Base-by-base conservation (phyloP, 805 yeast species). In the Schizosaccharomyces japonicus region DNA sequence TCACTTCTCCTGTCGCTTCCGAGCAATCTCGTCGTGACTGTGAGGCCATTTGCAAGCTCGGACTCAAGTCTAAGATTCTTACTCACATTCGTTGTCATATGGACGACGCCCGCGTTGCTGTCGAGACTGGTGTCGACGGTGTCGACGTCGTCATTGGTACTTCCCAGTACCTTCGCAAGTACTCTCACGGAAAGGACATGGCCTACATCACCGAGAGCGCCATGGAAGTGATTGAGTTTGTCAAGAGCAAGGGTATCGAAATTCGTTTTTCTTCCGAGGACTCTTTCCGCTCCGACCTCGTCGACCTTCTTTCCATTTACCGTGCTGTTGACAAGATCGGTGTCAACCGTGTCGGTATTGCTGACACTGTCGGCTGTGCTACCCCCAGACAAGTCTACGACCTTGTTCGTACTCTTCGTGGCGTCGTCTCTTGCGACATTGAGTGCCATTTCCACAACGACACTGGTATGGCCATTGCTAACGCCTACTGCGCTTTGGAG, bases 371-470 rank as follows among this genome's bases (percentile, higher is more conserved):
- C 50, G 98, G 98, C 46, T 80, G 96, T 64, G 98, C 98, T 54
- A 87, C 87, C 70, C 98, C 98, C 58, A 78, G 98, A 68, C 96
- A 90, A 67, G 98, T 87, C 51, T 87, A 87, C 64, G 98, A 87
- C 68, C 74, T 87, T 56, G 90, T 87, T 53, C 78, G 92, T 60
- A 90, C 98, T 40, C 75, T 87, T 63, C 82, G 77, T 66, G 76
- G 85, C 11, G 94, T 87, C 47, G 96, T 87, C 46, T 78, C 81
- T 32, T 87, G 96, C 69, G 98, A 87, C 63, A 85, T 87, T 58
- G 98, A 87, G 69, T 82, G 95, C 64, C 98, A 87, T 65, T 90
- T 87, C 81, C 98, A 87, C 69, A 82, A 87, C 63, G 98, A 87
- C 65, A 87, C 98, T 30, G 98, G 98, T 53, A 90, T 96, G 70